phyloP scores from a whole-genome alignment of 257 asterid genomes.

The Avicennia marina region DNA sequence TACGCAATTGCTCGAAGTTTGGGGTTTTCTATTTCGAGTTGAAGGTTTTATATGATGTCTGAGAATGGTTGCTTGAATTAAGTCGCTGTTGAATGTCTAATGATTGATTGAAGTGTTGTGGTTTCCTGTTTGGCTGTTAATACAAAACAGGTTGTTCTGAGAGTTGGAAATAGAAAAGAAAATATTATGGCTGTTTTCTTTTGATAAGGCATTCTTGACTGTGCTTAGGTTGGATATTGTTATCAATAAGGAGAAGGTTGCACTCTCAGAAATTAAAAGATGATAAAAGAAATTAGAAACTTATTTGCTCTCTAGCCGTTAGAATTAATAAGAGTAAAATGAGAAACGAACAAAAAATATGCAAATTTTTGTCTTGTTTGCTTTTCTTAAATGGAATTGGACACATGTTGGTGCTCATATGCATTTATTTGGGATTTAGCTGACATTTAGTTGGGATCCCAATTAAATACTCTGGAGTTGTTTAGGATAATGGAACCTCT shows the following conservation, averaged over 20 bases:
- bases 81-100: too few relatives aligned
- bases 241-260: conserved; percentile 2
- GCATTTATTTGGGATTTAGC: background rate
- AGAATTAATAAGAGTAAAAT: background rate
- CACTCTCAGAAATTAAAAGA: background rate
- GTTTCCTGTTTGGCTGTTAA: too few relatives aligned
- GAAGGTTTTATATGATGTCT: background rate
- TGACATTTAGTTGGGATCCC: background rate
- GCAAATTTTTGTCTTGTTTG: background rate
- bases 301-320: background rate
- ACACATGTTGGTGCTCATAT: background rate
- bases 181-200: background rate
- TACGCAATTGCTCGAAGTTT: conserved; percentile 25
- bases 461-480: background rate
- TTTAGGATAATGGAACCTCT: background rate
- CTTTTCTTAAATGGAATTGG: background rate
- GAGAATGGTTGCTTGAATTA: too few relatives aligned
- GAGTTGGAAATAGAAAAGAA: background rate
- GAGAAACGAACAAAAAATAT: background rate
- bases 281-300: background rate
- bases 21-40: conserved; percentile 1
- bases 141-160: background rate
- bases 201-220: background rate
- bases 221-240: background rate
- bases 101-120: too few relatives aligned